Base-by-base conservation (phyloP, 2,329 filamentous ascomycete genomes). In the Ceratocystiopsis brevicomis region DNA sequence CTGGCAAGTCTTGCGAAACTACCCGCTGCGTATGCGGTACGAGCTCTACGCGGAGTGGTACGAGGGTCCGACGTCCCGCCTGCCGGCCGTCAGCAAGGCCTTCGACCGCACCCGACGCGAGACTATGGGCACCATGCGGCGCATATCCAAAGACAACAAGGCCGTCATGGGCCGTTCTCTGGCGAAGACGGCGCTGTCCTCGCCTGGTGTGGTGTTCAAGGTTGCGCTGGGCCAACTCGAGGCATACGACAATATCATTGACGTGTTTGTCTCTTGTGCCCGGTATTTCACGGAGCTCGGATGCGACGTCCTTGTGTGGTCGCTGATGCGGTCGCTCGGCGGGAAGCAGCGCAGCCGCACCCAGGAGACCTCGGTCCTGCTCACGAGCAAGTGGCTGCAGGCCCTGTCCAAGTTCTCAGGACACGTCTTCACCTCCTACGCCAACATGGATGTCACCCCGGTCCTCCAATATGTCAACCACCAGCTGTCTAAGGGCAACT, bases 11-110 rank as follows among this genome's bases (percentile, higher is more conserved):
- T 68, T 96, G 47, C 80, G 77, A 52, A 68, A 77, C 42, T 96
- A 84, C 55, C 76, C 88, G 0, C 76, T 79, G 13, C 70, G 76
- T 2, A 75, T 74, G 10, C 75, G 90, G 46, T 98, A 88, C 62
- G 77, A 75, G 40, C 82, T 98, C 54, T 98, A 98, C 56, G 76
- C 84, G 1, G 87, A 95, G 58, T 98, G 90, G 85, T 88, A 84
- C 53, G 77, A 76, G 50, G 85, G 86, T 4, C 71, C 77, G 50
- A 82, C 72, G 3, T 90, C 84, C 6, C 71, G 84, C 32, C 61
- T 81, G 21, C 80, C 85, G 4, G 77, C 85, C 39, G 81, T 96
- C 59, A 78, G 77, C 53, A 64, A 71, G 21, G 85, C 83, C 1
- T 94, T 94, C 57, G 74, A 80, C 34, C 71, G 76, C 49, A 81